A percentile compares a stretch with the other conserved stretches of the same genome.
These are phyloP conservation scores for Coniochaeta hoffmannii DNA, from an alignment of 2,329 filamentous ascomycete genomes.

Conservation along the genomic window DNA sequence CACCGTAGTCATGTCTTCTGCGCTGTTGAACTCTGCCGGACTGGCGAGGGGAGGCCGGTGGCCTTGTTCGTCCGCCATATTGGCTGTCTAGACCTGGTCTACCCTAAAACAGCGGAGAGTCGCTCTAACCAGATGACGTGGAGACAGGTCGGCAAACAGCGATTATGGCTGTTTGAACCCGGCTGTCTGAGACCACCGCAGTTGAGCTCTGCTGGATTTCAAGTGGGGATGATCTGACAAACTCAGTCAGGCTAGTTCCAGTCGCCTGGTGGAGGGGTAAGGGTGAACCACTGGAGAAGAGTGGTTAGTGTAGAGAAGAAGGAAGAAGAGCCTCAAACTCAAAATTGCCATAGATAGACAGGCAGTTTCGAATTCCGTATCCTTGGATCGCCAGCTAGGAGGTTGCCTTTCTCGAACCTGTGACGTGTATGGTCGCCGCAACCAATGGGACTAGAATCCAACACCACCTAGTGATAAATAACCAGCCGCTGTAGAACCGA, in stretches of 20 bases:
- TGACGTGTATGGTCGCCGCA: not conserved
- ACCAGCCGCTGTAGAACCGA: not conserved
- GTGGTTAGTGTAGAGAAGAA: not conserved
- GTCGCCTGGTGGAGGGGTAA: not conserved
- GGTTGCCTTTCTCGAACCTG: not conserved
- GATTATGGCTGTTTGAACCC: not conserved
- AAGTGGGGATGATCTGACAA: not conserved
- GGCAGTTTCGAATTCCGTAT: not conserved
- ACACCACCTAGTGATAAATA: not conserved
- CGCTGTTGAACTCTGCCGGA: slow-evolving; percentile 4
- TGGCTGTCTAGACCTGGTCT: not conserved
- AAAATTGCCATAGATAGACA: not conserved
- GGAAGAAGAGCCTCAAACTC: not conserved
- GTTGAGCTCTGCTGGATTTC: not conserved
- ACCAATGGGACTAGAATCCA: not conserved
- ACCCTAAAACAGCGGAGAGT: not conserved
- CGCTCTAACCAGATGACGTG: not conserved
- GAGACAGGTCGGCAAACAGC: not conserved
- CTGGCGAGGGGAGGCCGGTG: not conserved
- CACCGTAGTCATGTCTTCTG: not conserved
- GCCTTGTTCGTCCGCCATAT: not conserved
- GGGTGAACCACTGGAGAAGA: not conserved
- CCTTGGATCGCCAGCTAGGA: not conserved
- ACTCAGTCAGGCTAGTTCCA: not conserved
- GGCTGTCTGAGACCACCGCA: not conserved